Evolutionary conservation across 2,329 filamentous ascomycete species (phyloP).

Genomic region (Penicillium sp.): DNA sequence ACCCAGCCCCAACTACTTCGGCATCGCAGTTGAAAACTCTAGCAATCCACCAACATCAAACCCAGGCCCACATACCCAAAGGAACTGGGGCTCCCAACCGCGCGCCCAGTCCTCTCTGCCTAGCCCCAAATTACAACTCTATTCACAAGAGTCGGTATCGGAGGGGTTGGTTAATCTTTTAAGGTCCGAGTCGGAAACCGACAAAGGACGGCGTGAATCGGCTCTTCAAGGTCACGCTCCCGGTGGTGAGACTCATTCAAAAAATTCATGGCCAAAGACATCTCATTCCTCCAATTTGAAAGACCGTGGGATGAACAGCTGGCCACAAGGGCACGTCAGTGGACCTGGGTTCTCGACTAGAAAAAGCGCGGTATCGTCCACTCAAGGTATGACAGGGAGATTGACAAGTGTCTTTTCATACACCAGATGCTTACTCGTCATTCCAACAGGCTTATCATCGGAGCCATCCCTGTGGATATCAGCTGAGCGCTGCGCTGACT

Average conservation of each 20-base stretch:
- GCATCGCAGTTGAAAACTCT: constrained; percentile 62
- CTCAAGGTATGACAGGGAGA: too few relatives aligned
- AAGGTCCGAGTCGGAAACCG: constrained; percentile 36
- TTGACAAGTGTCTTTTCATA: too few relatives aligned
- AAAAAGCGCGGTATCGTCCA: too few relatives aligned
- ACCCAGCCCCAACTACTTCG: constrained; percentile 82
- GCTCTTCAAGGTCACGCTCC: constrained; percentile 19
- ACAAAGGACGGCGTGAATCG: constrained; percentile 21
- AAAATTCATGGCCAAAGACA: too few relatives aligned
- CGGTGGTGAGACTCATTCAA: constrained; percentile 9
- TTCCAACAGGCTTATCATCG: constrained; percentile 1
- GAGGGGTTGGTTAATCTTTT: constrained; percentile 73
- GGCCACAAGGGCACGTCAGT: constrained; percentile 1
- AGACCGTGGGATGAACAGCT: neutral
- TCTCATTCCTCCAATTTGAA: too few relatives aligned
- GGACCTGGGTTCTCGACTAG: constrained; percentile 1
- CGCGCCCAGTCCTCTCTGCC: constrained; percentile 67
- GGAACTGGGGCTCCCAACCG: constrained; percentile 71
- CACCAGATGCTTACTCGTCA: too few relatives aligned
- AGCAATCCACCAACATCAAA: constrained; percentile 62
- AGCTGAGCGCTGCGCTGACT: constrained; percentile 53
- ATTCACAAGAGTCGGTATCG: constrained; percentile 68
- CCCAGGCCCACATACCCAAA: constrained; percentile 58
- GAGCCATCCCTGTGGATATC: constrained; percentile 44
- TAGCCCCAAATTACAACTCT: constrained; percentile 26